phyloP scores from a whole-genome alignment of 2,329 filamentous ascomycete species.

The Talaromyces sp. region DNA sequence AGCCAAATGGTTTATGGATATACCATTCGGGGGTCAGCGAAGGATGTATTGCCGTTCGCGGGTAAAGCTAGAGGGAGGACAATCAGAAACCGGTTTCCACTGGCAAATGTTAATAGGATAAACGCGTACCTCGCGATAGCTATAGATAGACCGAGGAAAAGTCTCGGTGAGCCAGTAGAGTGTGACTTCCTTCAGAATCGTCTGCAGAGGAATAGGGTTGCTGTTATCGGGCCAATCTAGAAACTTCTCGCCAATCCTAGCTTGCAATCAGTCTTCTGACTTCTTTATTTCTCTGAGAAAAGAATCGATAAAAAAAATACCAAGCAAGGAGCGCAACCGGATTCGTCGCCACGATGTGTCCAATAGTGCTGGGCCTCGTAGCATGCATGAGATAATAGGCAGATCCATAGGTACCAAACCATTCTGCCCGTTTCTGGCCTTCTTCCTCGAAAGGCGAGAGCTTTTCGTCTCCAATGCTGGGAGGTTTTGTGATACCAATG shows the following conservation, averaged over 20 bases:
- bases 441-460: constrained; percentile 6
- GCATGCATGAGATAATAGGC: constrained; percentile 53
- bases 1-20: constrained; percentile 44
- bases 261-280: background rate
- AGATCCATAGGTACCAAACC: constrained; percentile 26
- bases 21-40: constrained; percentile 24
- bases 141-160: constrained; percentile 30
- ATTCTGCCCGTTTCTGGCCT: constrained; percentile 5
- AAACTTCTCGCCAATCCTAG: constrained; percentile 38
- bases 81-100: background rate
- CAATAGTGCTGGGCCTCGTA: constrained; percentile 54
- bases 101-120: background rate
- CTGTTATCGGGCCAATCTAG: constrained; percentile 31
- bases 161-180: constrained; percentile 39
- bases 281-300: background rate
- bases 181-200: constrained; percentile 30
- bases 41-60: constrained; percentile 14
- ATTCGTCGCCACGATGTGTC: constrained; percentile 49
- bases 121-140: constrained; percentile 25
- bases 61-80: constrained; percentile 9
- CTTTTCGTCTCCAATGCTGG: constrained; percentile 31
- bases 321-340: constrained; percentile 57
- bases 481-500: constrained; percentile 19
- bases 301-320: constrained; percentile 16
- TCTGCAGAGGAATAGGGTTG: constrained; percentile 22